Conservation (phyloP, 2,329 filamentous ascomycete species). For the Diaporthe humulicola region DNA sequence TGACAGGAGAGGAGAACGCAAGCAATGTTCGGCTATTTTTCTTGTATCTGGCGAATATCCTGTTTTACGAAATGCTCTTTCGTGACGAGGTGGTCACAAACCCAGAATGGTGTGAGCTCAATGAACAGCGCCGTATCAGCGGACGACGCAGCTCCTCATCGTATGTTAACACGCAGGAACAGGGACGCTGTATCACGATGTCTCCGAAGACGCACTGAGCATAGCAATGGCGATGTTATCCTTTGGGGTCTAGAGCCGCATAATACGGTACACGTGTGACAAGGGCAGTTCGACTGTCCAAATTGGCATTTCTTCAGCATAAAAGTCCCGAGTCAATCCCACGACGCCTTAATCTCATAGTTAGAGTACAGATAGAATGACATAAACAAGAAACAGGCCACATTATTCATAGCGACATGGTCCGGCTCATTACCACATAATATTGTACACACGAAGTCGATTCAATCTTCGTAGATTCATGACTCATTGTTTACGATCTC, state of each 20-base stretch:
- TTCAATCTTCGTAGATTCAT: background rate
- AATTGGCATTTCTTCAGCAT: background rate
- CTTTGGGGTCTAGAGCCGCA: background rate
- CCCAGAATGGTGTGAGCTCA: background rate
- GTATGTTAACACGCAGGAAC: background rate
- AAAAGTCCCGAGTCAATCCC: background rate
- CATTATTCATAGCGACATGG: background rate
- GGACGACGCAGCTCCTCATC: background rate
- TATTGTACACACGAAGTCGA: background rate
- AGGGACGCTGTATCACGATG: background rate
- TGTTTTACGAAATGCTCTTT: background rate
- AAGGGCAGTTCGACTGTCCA: too few relatives aligned
- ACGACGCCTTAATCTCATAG: background rate
- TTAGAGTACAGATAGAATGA: background rate
- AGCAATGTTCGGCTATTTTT: slow-evolving; percentile 57
- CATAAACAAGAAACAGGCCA: background rate
- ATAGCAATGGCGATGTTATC: background rate
- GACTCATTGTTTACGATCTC: background rate
- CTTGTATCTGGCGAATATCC: slow-evolving; percentile 49
- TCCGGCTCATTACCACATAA: background rate
- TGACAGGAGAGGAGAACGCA: slow-evolving; percentile 60
- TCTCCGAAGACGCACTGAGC: fast-evolving
- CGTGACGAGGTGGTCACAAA: background rate
- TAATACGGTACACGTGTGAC: background rate
- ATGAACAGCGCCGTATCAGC: background rate